Evolutionary conservation across 2,329 filamentous ascomycete genomes (phyloP), one percentile per base, ranked within the genome.

Genomic region (Phyllosticta capitalensis): DNA sequence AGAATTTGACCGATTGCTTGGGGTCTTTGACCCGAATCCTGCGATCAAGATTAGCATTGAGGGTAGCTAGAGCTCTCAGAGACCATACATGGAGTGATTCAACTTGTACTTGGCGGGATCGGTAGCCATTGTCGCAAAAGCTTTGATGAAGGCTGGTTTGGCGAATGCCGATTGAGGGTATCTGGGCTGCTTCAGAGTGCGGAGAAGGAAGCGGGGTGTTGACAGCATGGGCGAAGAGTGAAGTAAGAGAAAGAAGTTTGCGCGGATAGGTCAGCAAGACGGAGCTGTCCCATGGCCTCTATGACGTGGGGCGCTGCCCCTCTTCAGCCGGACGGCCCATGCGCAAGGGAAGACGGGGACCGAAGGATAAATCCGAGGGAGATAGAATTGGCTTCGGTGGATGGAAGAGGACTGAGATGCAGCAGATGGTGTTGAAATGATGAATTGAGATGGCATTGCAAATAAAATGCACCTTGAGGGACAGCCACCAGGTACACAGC

Each of bases 11-110:
- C 83, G 71, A 70, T 45, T 81, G 83, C 76, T 92, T 87, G 10
- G 92, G 92, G 76, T 99, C 91, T 76, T 97, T 97, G 71, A 97
- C 88, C 73, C 92, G 88, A 72, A 96, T 80, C 90, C 90, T 94
- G 55, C 19, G 48, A n/a, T 14, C n/a, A 9, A 22, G 14, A 52
- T 56, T 19, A 65, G 53, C 62, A 45, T 19, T 7, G 26, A 28
- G 19, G 20, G 50, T 10, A 38, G 28, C 5, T 38, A 21, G 51
- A 30, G 49, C 9, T n/a, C 4, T 26, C 24, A 3, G 56, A 54
- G 20, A 30, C 22, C 54, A 22, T 62, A 73, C 74, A 78, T 82
- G 67, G 77, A 76, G 75, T 83, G 83, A 71, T 86, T 84, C 61
- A 85, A 77, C 75, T 84, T 86, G 75, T 87, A 88, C 66, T 79